phyloP scores from a whole-genome alignment of 108 stramenopile genomes.

The Cyclotella cryptica region DNA sequence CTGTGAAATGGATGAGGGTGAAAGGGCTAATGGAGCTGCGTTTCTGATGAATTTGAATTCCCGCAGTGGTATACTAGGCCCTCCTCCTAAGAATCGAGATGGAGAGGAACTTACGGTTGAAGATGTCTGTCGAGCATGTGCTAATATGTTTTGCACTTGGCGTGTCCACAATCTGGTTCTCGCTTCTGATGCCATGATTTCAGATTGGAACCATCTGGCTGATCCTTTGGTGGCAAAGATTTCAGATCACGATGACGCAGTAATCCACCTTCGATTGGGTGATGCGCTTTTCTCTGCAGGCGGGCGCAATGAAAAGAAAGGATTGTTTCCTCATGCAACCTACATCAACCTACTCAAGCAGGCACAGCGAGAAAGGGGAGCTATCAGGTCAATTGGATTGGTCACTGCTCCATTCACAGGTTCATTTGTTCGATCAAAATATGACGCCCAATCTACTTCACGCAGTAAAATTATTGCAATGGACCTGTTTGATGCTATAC shows the following conservation, averaged over 20 bases:
- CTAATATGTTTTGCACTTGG: background rate
- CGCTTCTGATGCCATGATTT: too few relatives aligned
- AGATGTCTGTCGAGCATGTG: background rate
- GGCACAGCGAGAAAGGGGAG: too few relatives aligned
- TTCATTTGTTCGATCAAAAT: background rate
- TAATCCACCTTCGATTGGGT: slow-evolving; percentile 5
- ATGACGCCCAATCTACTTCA: background rate
- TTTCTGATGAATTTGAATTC: slow-evolving; percentile 6
- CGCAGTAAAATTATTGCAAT: background rate
- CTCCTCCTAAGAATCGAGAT: background rate
- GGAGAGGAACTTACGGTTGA: background rate
- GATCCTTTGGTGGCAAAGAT: background rate
- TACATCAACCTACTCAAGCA: too few relatives aligned
- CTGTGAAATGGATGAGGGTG: background rate
- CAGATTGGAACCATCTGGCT: background rate
- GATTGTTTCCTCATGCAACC: slow-evolving; percentile 9
- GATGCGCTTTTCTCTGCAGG: background rate
- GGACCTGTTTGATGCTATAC: background rate
- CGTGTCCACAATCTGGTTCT: background rate
- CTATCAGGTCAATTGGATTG: slow-evolving; percentile 1
- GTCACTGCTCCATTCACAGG: slow-evolving; percentile 2
- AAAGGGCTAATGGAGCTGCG: background rate
- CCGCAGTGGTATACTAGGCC: background rate
- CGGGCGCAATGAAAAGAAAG: background rate
- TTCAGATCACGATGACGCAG: slow-evolving; percentile 1